Percentiles rank a stretch among this genome's conserved stretches.
These are phyloP conservation scores for Dactylella cylindrospora DNA, from an alignment of 2,329 filamentous ascomycete genomes.

Conservation along the genomic window DNA sequence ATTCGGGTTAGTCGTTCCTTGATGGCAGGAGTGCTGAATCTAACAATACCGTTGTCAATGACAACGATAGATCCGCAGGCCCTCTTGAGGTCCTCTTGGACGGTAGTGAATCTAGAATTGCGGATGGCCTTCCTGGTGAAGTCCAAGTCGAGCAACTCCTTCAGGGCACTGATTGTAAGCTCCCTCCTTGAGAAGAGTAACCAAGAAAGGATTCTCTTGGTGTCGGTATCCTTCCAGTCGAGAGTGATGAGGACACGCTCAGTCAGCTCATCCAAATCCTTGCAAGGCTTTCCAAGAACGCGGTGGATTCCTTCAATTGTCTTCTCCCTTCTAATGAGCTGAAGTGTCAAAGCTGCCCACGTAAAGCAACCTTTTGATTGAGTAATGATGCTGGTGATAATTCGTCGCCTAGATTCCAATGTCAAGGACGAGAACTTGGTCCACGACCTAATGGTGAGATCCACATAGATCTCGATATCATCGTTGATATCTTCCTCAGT, in stretches of 20 bases:
- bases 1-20: conserved; percentile 9
- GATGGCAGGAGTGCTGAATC: conserved; percentile 17
- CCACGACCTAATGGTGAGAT: conserved; percentile 12
- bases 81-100: conserved; percentile 15
- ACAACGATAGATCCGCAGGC: conserved; percentile 11
- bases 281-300: conserved; percentile 7
- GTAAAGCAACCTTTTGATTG: conserved; percentile 20
- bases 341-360: conserved; percentile 16
- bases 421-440: conserved; percentile 11
- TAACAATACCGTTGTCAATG: conserved; percentile 18
- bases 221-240: conserved; percentile 21
- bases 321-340: conserved; percentile 25
- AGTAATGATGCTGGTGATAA: conserved; percentile 10
- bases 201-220: conserved; percentile 19
- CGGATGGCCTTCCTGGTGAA: conserved; percentile 4
- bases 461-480: conserved; percentile 18
- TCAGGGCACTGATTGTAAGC: conserved; percentile 6
- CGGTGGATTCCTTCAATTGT: conserved; percentile 16
- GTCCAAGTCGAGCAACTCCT: conserved; percentile 11
- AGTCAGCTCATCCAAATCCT: conserved; percentile 11
- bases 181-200: conserved; percentile 19
- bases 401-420: conserved; percentile 9
- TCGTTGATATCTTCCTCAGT: conserved; percentile 15
- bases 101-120: conserved; percentile 13
- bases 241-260: conserved; percentile 17